phyloP scores from a whole-genome alignment of 2,329 filamentous ascomycete species.

The Botrytis byssoidea region DNA sequence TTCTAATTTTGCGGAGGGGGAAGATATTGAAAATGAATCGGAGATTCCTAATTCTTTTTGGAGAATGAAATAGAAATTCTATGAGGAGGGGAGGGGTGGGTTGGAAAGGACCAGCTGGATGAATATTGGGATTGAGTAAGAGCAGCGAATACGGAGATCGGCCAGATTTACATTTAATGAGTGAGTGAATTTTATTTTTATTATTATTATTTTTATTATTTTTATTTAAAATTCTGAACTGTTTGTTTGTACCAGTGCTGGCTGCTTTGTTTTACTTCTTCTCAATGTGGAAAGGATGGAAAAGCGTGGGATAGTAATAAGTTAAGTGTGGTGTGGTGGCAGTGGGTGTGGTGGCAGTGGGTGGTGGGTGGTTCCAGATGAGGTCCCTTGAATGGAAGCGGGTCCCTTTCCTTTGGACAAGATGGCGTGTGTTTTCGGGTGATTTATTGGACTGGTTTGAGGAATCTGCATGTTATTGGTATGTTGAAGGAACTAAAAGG shows the following conservation, averaged over 20 bases:
- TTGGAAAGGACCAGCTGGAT: neutral
- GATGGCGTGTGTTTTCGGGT: neutral
- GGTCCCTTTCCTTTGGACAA: neutral
- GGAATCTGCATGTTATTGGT: neutral
- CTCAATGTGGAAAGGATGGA: neutral
- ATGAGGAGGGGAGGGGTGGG: neutral
- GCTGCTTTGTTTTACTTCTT: neutral
- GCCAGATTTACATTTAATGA: neutral
- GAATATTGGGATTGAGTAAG: neutral
- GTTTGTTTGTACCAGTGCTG: neutral
- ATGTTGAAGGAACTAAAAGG: neutral
- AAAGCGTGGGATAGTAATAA: neutral
- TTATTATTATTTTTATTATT: too few relatives aligned
- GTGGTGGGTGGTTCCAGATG: neutral
- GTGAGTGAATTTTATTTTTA: neutral
- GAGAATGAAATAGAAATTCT: constrained; percentile 7
- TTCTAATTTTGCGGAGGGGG: neutral
- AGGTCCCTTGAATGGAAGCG: constrained; percentile 2
- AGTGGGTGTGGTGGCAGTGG: neutral
- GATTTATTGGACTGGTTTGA: neutral
- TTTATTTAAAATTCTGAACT: neutral
- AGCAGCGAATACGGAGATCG: constrained; percentile 3
- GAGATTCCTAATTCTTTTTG: neutral
- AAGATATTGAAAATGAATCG: constrained; percentile 2
- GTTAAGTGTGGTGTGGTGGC: neutral